Base-by-base conservation (phyloP, 805 yeast genomes). In the Yarrowia deformans region DNA sequence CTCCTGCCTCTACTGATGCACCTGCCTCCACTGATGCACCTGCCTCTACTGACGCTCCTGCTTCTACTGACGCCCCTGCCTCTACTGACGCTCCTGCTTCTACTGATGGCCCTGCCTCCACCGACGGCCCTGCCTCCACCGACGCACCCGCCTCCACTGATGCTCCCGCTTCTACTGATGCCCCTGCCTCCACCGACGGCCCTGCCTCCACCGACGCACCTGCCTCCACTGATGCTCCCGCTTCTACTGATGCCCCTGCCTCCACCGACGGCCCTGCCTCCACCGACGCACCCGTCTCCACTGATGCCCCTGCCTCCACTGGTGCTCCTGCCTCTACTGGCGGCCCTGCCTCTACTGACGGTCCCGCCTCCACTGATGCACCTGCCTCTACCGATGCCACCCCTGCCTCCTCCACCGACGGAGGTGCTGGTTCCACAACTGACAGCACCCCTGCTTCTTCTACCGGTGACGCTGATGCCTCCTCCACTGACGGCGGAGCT, bases 201-300 rank as follows among this genome's bases (percentile, higher is more conserved):
- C 29, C 29, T 4, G 29, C 29, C 4, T 23, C 29, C 4, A 23
- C 29, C 7, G 39, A 10, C 5, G 39, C 43, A 16, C 16, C 45
- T n/a, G 10, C 45, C 5, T 14, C 48, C 29, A 43, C 48, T 43
- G 48, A 43, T 10, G 32, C 14, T 19, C 14, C 50, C n/a, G 50
- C 50, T 16, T 46, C 50, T 43, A 48, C 52, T 14, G 52, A 29
- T 18, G 35, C n/a, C 6, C 9, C 50, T 19, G 50, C 50, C n/a
- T 19, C 50, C 12, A 46, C 50, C 34, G 13, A 32, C 29, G 52
- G 2, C 8, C 12, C 12, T 35, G 39, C 39, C 16, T 39, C 48
- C 13, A n/a, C 48, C 29, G 12, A 12, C 9, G 54, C 35, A 1
- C n/a, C 54, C 1, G 34, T 37, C 18, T 49, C 54, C 8, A 8